Base-by-base conservation (phyloP, 768 basidiomycete species). In the Hericium coralloides region DNA sequence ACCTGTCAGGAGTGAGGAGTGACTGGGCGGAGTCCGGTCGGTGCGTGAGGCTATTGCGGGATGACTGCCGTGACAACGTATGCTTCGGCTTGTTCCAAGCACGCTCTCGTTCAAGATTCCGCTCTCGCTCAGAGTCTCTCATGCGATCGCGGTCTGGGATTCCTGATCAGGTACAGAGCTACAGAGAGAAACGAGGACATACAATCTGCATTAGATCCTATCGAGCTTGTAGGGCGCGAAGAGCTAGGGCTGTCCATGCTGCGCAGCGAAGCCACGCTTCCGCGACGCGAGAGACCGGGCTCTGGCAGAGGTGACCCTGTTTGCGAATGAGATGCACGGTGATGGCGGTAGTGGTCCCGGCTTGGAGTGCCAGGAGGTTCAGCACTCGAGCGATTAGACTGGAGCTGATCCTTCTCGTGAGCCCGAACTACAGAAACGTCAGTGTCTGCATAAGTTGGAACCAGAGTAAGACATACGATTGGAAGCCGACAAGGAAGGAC, bases 61-160 rank as follows among this genome's bases (percentile, higher is more conserved):
- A 79, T 2, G 74, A 69, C 17, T 77, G 72, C n/a, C 76, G 78
- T 10, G 17, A 68, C 63, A 20, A 72, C 71, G 53, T 12, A 25
- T 50, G 49, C 12, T 23, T 50, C 12, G 72, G 76, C 59, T 72
- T 79, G 48, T 78, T 79, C 82, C 81, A 76, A 47, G 73, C 73
- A 38, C 71, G 78, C 53, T 79, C 76, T 51, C 69, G 72, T 43
- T 79, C 76, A 51, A 68, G 72, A 43, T 59, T 58, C 14, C 52
- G 69, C n/a, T 67, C 71, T 20, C 67, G 67, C 49, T 66, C 68
- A 12, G 62, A 61, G 25, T 70, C 66, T 17, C 41, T 69, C 41
- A 68, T 53, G 23, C 67, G 67, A 17, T 69, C 67, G 39, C 59
- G 64, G 56, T 65, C 74, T 61, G 17, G 55, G 20, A 45, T 12